Evolutionary conservation across 164 flowering plant genomes (phyloP).

Genomic region (Tetracentron sinense): DNA sequence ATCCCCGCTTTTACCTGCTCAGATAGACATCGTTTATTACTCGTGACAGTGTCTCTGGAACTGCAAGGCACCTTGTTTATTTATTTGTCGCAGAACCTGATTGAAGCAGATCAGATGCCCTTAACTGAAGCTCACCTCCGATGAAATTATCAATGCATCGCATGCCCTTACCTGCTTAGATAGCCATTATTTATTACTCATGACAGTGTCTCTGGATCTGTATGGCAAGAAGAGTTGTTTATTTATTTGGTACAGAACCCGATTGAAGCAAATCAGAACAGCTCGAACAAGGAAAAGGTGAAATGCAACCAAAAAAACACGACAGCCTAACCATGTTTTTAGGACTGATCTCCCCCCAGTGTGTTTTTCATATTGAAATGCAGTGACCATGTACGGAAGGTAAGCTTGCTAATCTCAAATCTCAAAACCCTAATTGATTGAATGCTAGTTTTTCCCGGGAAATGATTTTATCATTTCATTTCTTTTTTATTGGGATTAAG

Average conservation of each 20-base stretch:
- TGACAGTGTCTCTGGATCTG: background rate
- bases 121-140: background rate
- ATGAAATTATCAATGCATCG: background rate
- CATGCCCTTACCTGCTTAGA: background rate
- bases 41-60: background rate
- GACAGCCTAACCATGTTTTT: background rate
- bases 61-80: background rate
- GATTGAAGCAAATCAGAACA: background rate
- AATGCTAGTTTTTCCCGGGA: no score
- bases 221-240: background rate
- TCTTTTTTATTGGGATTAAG: no score
- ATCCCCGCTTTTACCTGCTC: background rate
- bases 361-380: background rate
- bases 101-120: background rate
- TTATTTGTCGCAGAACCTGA: no score
- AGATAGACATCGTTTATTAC: background rate
- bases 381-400: conserved; percentile 1
- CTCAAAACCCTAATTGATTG: conserved; percentile 1
- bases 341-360: no score
- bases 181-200: background rate
- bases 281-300: background rate
- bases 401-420: background rate
- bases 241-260: background rate
- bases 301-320: background rate
- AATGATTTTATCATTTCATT: no score